Base-by-base conservation (phyloP, 2,329 filamentous ascomycete genomes). In the Fusarium sambucinum region DNA sequence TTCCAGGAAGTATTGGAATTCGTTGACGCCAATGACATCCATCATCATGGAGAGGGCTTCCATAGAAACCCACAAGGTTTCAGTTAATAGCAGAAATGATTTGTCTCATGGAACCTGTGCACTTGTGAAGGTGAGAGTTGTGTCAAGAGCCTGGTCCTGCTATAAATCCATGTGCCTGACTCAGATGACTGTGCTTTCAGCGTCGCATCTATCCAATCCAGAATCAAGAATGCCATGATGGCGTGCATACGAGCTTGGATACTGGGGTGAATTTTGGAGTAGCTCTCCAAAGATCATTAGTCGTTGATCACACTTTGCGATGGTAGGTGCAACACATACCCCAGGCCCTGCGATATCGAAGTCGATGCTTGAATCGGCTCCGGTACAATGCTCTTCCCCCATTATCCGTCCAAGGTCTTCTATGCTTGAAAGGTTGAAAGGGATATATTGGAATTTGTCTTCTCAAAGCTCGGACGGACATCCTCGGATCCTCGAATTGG, bases 291-390 rank as follows among this genome's bases (percentile, higher is more conserved):
- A 6, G 13, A 5, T 16, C 7, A 14, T 55, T 6, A 55, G 52
- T 3, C 6, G 3, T 13, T 19, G 4, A 19, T 19, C n/a, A 11
- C 6, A 13, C 5, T n/a, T 6, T 17, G 6, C 10, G 33, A 13
- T 10, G 12, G 7, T 30, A 8, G 10, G 3, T 11, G 3, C 12
- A 5, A 9, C 6, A 41, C 54, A 21, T 0, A 67, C 56, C 1
- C 65, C 61, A 2, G 57, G 66, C 1, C 66, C 66, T 2, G 66
- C 66, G 9, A 69, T 66, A 25, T 69, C 65, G 1, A 25, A 53
- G 4, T 69, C 65, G 1, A 69, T 23, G 1, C 53, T 45, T 5
- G 46, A 21, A 7, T 32, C 42, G 2, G 40, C 63, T 3, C 45
- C 37, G 0, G 23, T 11, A 17, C 59, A 67, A 5, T 67, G 59